phyloP scores from a whole-genome alignment of 163 green algal species.

The Scenedesmus sp. region DNA sequence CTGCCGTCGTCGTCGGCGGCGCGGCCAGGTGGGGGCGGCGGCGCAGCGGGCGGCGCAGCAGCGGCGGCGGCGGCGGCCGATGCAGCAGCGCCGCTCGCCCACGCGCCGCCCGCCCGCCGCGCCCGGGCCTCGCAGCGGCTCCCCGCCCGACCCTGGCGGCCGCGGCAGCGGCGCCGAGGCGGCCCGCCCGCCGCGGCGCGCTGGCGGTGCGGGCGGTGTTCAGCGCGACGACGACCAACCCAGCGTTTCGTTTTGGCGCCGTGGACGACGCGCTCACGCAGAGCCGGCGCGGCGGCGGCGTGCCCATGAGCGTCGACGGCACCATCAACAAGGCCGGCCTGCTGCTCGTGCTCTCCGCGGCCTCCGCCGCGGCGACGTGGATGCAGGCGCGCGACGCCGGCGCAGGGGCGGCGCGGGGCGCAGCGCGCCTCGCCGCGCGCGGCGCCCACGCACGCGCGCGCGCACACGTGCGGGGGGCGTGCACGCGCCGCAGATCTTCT shows the following conservation, averaged over 20 bases:
- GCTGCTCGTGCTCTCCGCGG: conserved; percentile 50
- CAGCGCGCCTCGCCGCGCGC: no score
- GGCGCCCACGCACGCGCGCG: no score
- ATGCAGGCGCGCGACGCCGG: conserved; percentile 50
- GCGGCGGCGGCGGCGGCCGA: neutral
- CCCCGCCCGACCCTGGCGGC: neutral
- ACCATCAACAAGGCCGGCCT: conserved; percentile 58
- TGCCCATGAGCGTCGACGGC: conserved; percentile 35
- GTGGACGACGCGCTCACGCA: conserved; percentile 16
- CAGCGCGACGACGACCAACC: neutral
- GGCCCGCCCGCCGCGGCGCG: no score
- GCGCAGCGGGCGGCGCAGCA: conserved; percentile 6
- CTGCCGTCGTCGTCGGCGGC: no score
- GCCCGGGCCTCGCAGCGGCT: neutral
- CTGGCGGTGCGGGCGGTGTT: neutral
- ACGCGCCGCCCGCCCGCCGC: no score
- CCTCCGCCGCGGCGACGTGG: conserved; percentile 54
- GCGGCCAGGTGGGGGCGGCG: no score
- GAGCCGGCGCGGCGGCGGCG: neutral
- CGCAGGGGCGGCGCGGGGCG: no score
- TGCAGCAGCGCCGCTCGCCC: neutral
- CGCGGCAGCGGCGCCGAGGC: neutral
- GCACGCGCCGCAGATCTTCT: conserved; percentile 55
- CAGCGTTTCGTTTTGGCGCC: conserved; percentile 31
- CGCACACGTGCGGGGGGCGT: no score